A percentile compares a stretch with the other conserved stretches of the same genome.
phyloP scores from a whole-genome alignment of 805 yeast genomes.

The Lachancea nothofagi region DNA sequence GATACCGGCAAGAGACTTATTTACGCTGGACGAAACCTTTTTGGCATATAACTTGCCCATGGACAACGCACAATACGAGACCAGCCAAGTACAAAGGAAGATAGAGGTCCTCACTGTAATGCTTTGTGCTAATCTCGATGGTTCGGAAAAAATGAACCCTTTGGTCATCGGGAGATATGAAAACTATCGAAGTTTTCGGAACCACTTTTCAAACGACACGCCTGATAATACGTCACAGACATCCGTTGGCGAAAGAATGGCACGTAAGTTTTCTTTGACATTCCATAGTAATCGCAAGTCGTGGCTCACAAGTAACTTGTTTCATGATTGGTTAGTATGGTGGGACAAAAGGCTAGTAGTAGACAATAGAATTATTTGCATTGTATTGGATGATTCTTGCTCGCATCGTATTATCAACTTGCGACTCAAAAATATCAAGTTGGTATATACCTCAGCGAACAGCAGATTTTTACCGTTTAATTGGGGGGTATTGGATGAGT shows the following conservation, averaged over 20 bases:
- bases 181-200: constrained; percentile 38
- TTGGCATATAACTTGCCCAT: constrained; percentile 55
- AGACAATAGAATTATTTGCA: constrained; percentile 45
- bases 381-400: constrained; percentile 56
- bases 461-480: constrained; percentile 52
- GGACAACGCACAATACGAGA: constrained; percentile 47
- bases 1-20: constrained; percentile 48
- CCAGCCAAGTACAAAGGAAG: constrained; percentile 32
- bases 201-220: constrained; percentile 30
- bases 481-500: constrained; percentile 60
- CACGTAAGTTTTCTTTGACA: constrained; percentile 45
- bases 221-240: constrained; percentile 26
- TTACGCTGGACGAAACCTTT: constrained; percentile 57
- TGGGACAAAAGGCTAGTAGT: constrained; percentile 53
- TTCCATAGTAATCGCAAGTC: constrained; percentile 57
- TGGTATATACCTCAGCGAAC: constrained; percentile 37
- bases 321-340: constrained; percentile 55
- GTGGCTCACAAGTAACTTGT: constrained; percentile 58
- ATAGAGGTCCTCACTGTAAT: constrained; percentile 47
- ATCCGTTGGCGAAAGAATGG: constrained; percentile 38
- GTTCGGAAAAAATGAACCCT: constrained; percentile 57
- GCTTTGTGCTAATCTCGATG: constrained; percentile 59
- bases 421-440: constrained; percentile 39
- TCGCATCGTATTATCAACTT: constrained; percentile 55
- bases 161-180: constrained; percentile 56